A percentile compares a stretch with the other conserved stretches of the same genome.
These are phyloP conservation scores for Spergularia marina DNA, from an alignment of 148 eudicot species.

Conservation along the genomic window DNA sequence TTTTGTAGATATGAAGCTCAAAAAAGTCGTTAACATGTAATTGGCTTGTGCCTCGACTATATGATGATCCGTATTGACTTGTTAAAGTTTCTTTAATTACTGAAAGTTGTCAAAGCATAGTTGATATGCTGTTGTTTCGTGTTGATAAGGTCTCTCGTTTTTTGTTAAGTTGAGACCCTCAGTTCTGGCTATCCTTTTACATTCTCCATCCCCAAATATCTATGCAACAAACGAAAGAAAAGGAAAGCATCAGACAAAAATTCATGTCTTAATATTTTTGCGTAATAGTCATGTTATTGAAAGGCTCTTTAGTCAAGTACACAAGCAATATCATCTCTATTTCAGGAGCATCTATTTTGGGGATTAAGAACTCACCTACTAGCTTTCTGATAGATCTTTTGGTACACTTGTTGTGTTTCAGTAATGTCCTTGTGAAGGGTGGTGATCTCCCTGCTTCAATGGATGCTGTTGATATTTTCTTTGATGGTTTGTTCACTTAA, in stretches of 20 bases:
- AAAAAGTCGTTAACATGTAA: too few relatives aligned
- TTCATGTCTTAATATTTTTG: not conserved
- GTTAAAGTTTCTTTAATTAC: not conserved
- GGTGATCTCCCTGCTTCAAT: constrained; percentile 72
- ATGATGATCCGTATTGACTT: not conserved
- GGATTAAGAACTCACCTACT: not conserved
- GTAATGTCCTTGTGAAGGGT: constrained; percentile 95
- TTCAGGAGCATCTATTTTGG: not conserved
- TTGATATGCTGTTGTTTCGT: not conserved
- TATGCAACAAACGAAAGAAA: not conserved
- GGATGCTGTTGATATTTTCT: constrained; percentile 88
- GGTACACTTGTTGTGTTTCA: constrained; percentile 23
- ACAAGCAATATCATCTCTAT: not conserved
- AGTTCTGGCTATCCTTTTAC: not conserved
- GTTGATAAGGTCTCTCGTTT: not conserved
- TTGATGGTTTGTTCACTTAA: constrained; percentile 54
- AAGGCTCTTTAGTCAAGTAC: not conserved
- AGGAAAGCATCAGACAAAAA: not conserved
- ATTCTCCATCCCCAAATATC: not conserved
- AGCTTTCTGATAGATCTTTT: not conserved
- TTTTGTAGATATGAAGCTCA: too few relatives aligned
- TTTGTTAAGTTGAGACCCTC: not conserved
- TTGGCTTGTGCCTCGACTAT: not conserved
- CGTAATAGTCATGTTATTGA: not conserved
- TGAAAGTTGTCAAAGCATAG: not conserved